phyloP scores from a whole-genome alignment of 768 basidiomycete species.

The Austroboletus festivus region DNA sequence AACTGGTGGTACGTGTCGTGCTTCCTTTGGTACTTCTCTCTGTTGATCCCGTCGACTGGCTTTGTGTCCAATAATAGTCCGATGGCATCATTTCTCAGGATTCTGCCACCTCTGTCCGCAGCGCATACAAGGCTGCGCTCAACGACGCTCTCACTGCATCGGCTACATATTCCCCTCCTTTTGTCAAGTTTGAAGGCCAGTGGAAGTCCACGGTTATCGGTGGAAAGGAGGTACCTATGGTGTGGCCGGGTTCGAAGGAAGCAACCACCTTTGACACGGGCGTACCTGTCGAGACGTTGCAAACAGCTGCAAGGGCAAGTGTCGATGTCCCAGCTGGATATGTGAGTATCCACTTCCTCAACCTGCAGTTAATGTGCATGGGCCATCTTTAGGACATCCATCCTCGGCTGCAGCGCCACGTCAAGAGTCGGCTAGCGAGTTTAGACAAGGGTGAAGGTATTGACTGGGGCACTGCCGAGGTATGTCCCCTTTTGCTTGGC shows the following conservation, averaged over 20 bases:
- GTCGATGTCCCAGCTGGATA: constrained; percentile 58
- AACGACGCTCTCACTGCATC: constrained; percentile 56
- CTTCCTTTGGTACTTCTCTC: neutral
- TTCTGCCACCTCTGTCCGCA: constrained; percentile 50
- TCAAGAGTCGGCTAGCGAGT: constrained; percentile 70
- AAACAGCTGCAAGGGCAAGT: constrained; percentile 63
- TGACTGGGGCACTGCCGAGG: constrained; percentile 91
- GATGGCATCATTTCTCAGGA: constrained; percentile 45
- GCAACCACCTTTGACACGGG: constrained; percentile 70
- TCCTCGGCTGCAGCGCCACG: constrained; percentile 71
- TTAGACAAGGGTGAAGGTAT: constrained; percentile 68
- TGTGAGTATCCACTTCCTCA: constrained; percentile 41
- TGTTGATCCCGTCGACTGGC: neutral
- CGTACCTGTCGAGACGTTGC: constrained; percentile 48
- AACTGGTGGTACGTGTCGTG: constrained; percentile 55
- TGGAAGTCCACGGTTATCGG: constrained; percentile 45
- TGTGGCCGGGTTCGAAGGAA: constrained; percentile 57
- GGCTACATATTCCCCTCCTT: constrained; percentile 44
- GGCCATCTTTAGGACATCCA: constrained; percentile 62
- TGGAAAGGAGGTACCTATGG: constrained; percentile 25
- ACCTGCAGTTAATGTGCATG: neutral
- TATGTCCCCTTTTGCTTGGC: constrained; percentile 22
- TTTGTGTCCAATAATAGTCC: constrained; percentile 9
- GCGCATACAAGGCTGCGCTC: constrained; percentile 58
- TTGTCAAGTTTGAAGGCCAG: constrained; percentile 59